Evolutionary conservation across 495 filamentous ascomycete species (phyloP), one percentile per base, ranked within the genome.

Genomic region (Aspergillus mulundensis): DNA sequence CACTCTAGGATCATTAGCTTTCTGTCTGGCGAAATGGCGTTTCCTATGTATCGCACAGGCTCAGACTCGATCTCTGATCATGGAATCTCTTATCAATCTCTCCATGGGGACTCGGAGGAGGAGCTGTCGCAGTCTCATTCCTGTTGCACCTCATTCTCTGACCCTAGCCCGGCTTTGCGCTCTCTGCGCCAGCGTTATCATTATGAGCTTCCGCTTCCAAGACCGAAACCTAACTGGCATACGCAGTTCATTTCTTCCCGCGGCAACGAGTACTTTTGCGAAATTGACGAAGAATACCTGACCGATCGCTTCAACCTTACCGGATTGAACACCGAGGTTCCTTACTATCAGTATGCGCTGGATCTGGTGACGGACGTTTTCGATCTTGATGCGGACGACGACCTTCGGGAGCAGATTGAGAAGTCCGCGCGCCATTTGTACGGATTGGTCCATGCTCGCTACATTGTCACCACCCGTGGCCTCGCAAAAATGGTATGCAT

Each of bases 301-400:
- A 97, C 93, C 48, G 94, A 99, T 69, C 87, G 94, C 39, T 99
- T 99, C 80, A 99, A 99, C 70, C 79, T 99, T 30, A 99, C 94
- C 11, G 94, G 93, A 40, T 83, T 99, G 30, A 97, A 97, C 70
- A 90, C 91, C 30, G 94, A 99, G 68, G 94, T 99, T 5, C 87
- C 94, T 57, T 96, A 97, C 78, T 99, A 99, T 66, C 93, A 99
- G 70, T 95, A 97, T 81, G 95, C 94, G 11, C 82, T 99, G 24
- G 94, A 99, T 67, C 83, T 99, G n/a, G 89, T 99, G 47, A 99
- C 95, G n/a, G 94, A 99, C 66, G 93, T 97, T 42, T 99, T 99
- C 70, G 94, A 99, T 64, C 87, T 97, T 64, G 94, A 99, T 71
- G 96, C 94, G 70, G 92, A 97, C 66, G 95, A 97, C 70, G 94